A percentile compares a stretch with the other conserved stretches of the same genome.
These are phyloP conservation scores for Cladosporium sphaerospermum DNA, from an alignment of 2,329 filamentous ascomycete species.

Conservation along the genomic window DNA sequence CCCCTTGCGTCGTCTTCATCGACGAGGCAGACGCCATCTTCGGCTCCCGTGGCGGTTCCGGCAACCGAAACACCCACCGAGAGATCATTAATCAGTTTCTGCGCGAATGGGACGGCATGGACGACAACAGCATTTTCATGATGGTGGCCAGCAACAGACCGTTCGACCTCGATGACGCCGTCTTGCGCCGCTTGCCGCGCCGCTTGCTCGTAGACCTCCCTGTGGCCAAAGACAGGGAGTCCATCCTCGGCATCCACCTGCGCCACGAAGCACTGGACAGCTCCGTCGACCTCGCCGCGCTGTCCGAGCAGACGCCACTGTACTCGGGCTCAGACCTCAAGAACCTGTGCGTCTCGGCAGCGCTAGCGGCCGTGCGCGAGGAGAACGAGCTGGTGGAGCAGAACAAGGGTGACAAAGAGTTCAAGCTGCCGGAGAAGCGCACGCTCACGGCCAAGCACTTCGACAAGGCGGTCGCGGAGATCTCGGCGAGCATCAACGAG, in stretches of 20 bases:
- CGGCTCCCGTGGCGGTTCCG: slow-evolving; percentile 62
- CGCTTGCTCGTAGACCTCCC: slow-evolving; percentile 70
- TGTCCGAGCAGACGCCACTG: slow-evolving; percentile 64
- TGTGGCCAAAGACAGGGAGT: slow-evolving; percentile 56
- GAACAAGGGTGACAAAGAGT: slow-evolving; percentile 32
- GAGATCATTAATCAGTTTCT: slow-evolving; percentile 96
- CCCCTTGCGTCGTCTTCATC: slow-evolving; percentile 90
- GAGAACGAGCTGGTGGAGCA: slow-evolving; percentile 47
- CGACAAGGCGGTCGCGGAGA: slow-evolving; percentile 76
- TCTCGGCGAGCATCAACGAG: slow-evolving; percentile 85
- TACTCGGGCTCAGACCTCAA: slow-evolving; percentile 83
- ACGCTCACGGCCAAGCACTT: slow-evolving; percentile 67
- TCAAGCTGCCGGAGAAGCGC: slow-evolving; percentile 63
- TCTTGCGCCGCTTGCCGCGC: slow-evolving; percentile 68
- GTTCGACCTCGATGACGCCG: slow-evolving; percentile 87
- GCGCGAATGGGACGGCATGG: slow-evolving; percentile 93
- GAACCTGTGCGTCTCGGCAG: slow-evolving; percentile 73
- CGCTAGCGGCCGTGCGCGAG: slow-evolving; percentile 71
- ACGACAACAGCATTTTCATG: slow-evolving; percentile 74
- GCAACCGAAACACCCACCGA: slow-evolving; percentile 65
- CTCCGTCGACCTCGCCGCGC: slow-evolving; percentile 53
- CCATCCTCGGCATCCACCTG: slow-evolving; percentile 67
- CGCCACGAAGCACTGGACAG: slow-evolving; percentile 58
- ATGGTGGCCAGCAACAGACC: slow-evolving; percentile 97
- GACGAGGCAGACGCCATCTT: slow-evolving; percentile 95